Percentiles rank a stretch among this genome's conserved stretches.
phyloP scores from a whole-genome alignment of 805 yeast genomes.

The Candida ascalaphidarum region DNA sequence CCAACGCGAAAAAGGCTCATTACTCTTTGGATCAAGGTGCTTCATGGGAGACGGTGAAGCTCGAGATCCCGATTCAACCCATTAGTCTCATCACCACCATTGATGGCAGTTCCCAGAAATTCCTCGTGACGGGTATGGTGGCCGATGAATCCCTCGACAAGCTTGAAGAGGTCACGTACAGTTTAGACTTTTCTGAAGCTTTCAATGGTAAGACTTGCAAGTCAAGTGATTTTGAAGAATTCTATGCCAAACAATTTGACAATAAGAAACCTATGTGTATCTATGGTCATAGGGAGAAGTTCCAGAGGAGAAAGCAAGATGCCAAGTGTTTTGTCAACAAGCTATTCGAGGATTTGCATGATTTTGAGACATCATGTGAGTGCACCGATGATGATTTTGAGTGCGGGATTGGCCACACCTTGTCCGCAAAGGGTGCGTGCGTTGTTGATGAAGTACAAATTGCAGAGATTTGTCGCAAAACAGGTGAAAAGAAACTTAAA shows the following conservation, averaged over 20 bases:
- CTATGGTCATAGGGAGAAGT: conserved; percentile 59
- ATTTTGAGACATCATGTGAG: conserved; percentile 47
- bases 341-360: conserved; percentile 37
- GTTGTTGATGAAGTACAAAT: conserved; percentile 22
- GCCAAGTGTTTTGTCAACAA: conserved; percentile 55
- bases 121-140: conserved; percentile 40
- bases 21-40: conserved; percentile 56
- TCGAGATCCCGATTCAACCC: conserved; percentile 38
- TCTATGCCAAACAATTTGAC: conserved; percentile 41
- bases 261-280: conserved; percentile 42
- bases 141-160: conserved; percentile 5
- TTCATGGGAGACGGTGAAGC: conserved; percentile 46
- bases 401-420: conserved; percentile 45
- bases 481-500: conserved; percentile 12
- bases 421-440: conserved; percentile 37
- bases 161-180: conserved; percentile 14
- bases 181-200: conserved; percentile 51
- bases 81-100: conserved; percentile 43
- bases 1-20: no score
- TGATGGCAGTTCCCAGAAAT: conserved; percentile 61
- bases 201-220: conserved; percentile 40
- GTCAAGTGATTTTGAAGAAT: conserved; percentile 52
- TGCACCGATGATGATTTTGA: conserved; percentile 66
- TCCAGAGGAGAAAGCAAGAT: conserved; percentile 53
- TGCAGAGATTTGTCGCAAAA: conserved; percentile 13